phyloP scores from a whole-genome alignment of 371 early-diverging fungal genomes.

The Mucor saturninus region DNA sequence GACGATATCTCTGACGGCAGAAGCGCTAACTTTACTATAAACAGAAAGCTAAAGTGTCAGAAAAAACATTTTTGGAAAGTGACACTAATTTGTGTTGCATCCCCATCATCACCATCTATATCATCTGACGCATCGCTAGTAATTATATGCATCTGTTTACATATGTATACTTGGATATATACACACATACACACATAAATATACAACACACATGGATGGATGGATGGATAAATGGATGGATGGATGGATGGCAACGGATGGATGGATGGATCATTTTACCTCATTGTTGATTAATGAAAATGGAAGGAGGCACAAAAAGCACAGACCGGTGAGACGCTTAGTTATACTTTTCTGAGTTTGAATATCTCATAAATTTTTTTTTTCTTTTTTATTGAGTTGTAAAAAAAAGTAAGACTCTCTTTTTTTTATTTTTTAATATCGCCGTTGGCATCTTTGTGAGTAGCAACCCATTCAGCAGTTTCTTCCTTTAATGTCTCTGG shows the following conservation, averaged over 20 bases:
- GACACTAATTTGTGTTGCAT: background rate
- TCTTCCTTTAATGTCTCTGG: constrained; percentile 18
- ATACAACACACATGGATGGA: constrained; percentile 2
- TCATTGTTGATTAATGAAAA: constrained; percentile 26
- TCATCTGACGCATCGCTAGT: too few species aligned
- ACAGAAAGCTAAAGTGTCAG: background rate
- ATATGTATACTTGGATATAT: too few species aligned
- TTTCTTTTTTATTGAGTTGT: background rate
- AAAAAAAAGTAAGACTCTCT: background rate
- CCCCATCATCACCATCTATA: background rate
- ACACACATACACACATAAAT: background rate
- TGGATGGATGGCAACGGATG: background rate
- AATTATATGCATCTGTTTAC: too few species aligned
- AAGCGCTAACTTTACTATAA: constrained; percentile 82
- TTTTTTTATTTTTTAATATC: constrained; percentile 3
- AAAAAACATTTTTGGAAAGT: too few species aligned
- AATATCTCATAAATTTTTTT: constrained; percentile 1
- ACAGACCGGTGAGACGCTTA: constrained; percentile 5
- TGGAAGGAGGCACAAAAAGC: constrained; percentile 25
- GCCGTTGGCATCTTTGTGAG: constrained; percentile 8
- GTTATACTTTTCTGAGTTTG: background rate
- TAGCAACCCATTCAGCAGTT: constrained; percentile 21
- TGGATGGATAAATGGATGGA: constrained; percentile 28
- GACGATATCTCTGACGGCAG: constrained; percentile 86
- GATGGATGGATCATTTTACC: constrained; percentile 12